Conservation (phyloP, 1,284 basidiomycete genomes). For the Coniophora puteana region DNA sequence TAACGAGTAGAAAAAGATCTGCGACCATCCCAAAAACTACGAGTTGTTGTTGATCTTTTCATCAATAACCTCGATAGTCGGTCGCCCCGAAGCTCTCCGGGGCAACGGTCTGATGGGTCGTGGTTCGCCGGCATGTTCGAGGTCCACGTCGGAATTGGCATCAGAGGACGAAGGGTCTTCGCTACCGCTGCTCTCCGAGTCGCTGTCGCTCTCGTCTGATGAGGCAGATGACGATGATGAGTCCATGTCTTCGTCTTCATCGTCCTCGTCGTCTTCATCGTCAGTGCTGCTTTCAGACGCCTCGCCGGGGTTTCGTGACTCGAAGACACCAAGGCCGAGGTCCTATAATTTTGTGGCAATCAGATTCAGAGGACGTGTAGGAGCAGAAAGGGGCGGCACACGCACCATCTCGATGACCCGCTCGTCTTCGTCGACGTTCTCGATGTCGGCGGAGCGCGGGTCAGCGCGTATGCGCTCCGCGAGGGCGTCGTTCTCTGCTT, state of each 20-base stretch:
- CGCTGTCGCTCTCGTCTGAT: slow-evolving; percentile 13
- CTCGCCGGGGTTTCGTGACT: slow-evolving; percentile 30
- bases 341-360: slow-evolving; percentile 39
- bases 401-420: slow-evolving; percentile 66
- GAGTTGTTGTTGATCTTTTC: neutral
- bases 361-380: slow-evolving; percentile 6
- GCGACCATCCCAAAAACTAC: too few species aligned
- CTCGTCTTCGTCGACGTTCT: slow-evolving; percentile 43
- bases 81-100: slow-evolving; percentile 21
- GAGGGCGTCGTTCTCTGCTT: slow-evolving; percentile 57
- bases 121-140: too few species aligned
- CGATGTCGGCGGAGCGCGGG: slow-evolving; percentile 60
- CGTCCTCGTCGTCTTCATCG: slow-evolving; percentile 10
- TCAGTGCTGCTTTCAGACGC: slow-evolving; percentile 6
- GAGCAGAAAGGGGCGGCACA: slow-evolving; percentile 4
- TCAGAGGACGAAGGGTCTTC: slow-evolving; percentile 18
- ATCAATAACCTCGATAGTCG: slow-evolving; percentile 13
- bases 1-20: too few species aligned
- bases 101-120: slow-evolving; percentile 41
- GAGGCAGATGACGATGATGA: slow-evolving; percentile 26
- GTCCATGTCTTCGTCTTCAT: slow-evolving; percentile 12
- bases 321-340: slow-evolving; percentile 62
- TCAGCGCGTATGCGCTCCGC: slow-evolving; percentile 38
- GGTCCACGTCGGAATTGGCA: slow-evolving; percentile 29
- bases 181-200: slow-evolving; percentile 24